Percentiles rank a stretch among this genome's conserved stretches.
phyloP scores from a whole-genome alignment of 2,329 filamentous ascomycete species.

The Sporothrix brasiliensis region DNA sequence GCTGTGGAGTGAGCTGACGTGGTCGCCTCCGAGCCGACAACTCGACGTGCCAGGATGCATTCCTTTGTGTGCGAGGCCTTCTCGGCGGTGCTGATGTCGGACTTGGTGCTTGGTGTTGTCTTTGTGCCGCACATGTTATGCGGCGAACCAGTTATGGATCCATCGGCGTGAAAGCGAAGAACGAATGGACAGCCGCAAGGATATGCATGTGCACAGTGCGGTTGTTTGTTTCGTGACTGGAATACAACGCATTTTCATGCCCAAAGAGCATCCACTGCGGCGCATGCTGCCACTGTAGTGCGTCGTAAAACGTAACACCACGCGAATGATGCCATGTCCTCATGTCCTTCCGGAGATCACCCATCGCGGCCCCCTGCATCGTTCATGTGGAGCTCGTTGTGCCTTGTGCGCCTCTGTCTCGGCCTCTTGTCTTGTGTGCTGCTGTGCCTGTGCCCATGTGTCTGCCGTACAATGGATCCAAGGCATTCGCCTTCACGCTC shows the following conservation, averaged over 20 bases:
- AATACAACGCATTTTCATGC: background rate
- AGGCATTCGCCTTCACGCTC: constrained; percentile 6
- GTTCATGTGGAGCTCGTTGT: background rate
- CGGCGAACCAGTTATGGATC: constrained; percentile 6
- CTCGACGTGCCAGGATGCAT: constrained; percentile 9
- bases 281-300: background rate
- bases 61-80: background rate
- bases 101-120: background rate
- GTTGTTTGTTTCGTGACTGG: background rate
- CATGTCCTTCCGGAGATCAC: constrained; percentile 12
- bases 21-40: constrained; percentile 28
- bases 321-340: constrained; percentile 21
- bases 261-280: constrained; percentile 15
- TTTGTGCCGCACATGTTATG: constrained; percentile 11
- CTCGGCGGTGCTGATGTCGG: background rate
- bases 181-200: background rate
- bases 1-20: constrained; percentile 28
- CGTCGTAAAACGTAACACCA: background rate
- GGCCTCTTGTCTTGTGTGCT: background rate
- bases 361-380: constrained; percentile 17
- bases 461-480: constrained; percentile 1
- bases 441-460: background rate
- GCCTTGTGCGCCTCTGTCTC: background rate
- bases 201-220: background rate
- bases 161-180: background rate